Evolutionary conservation across 2,329 filamentous ascomycete genomes (phyloP), one percentile per base, ranked within the genome.

Genomic region (Paracoccidioides lutzii): DNA sequence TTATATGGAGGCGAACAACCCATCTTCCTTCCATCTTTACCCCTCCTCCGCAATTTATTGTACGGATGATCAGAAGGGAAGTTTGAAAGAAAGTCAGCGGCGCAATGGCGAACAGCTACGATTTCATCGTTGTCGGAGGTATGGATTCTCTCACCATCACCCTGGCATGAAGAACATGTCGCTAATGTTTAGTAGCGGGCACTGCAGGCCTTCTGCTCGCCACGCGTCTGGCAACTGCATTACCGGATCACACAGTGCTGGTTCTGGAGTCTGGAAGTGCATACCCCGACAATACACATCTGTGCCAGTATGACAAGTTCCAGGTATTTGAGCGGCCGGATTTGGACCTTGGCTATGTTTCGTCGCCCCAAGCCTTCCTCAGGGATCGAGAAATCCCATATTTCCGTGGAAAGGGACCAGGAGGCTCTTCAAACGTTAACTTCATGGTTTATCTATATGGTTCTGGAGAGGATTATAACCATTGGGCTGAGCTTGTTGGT

Each of bases 381-480:
- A 50, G 41, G 33, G 38, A 41, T 8, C 44, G 15, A 28, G 35
- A 37, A 32, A 22, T 51, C n/a, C n/a, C 38, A 2, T 50, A 50
- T 35, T 5, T 42, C 44, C 65, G 69, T 2, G 69, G 69, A 2
- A 68, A 68, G 35, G 53, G 66, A 10, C 59, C 70, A 1, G 69
- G 69, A 10, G 69, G 69, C 14, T 68, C 66, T 1, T 66, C 64
- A 22, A 67, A 58, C 3, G 67, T 69, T 58, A 71, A 71, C 52
- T 70, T 66, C 54, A 65, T 70, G 65, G 62, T 75, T 37, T 83
- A 73, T 64, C 75, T 74, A 2, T 63, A 66, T 1, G 64, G 64
- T 6, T 63, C 63, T 3, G 52, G 50, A 8, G 57, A 65, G 35
- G 69, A 70, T 52, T 65, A 66, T 46, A 60, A 71, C 43, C 61